These are phyloP conservation scores for Mortierella sp. DNA, from an alignment of 371 early-diverging fungal species.

Conservation along the genomic window DNA sequence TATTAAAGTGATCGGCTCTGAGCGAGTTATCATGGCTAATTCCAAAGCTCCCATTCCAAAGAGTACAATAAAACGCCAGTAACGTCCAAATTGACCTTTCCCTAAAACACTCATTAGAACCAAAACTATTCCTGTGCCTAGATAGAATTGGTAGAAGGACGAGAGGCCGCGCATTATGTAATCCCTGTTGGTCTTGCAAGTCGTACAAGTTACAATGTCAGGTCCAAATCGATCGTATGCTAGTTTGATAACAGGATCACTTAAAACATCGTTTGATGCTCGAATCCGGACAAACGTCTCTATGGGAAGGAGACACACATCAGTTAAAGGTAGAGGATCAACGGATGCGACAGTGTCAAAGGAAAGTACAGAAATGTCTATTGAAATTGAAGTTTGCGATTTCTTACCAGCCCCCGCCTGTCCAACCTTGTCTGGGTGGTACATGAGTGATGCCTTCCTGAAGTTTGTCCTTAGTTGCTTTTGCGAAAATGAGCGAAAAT, in stretches of 20 bases:
- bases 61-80: constrained; percentile 69
- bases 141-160: constrained; percentile 60
- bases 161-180: constrained; percentile 50
- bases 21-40: constrained; percentile 58
- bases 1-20: constrained; percentile 44
- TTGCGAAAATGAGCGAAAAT: constrained; percentile 54
- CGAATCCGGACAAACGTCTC: constrained; percentile 67
- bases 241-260: constrained; percentile 64
- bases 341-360: not conserved
- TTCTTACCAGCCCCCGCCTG: constrained; percentile 50
- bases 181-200: constrained; percentile 64
- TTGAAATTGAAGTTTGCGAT: not conserved
- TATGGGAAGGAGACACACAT: not conserved
- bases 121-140: constrained; percentile 60
- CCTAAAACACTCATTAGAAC: constrained; percentile 65
- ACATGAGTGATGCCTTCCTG: constrained; percentile 67
- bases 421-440: constrained; percentile 75
- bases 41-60: constrained; percentile 63
- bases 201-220: constrained; percentile 52
- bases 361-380: not conserved
- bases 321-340: not conserved
- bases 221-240: constrained; percentile 75
- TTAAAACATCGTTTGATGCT: constrained; percentile 73
- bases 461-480: constrained; percentile 69
- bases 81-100: constrained; percentile 68